Percentiles rank a stretch among this genome's conserved stretches.
Conservation (phyloP, 2,329 filamentous ascomycete species). For the Talaromyces piceae region DNA sequence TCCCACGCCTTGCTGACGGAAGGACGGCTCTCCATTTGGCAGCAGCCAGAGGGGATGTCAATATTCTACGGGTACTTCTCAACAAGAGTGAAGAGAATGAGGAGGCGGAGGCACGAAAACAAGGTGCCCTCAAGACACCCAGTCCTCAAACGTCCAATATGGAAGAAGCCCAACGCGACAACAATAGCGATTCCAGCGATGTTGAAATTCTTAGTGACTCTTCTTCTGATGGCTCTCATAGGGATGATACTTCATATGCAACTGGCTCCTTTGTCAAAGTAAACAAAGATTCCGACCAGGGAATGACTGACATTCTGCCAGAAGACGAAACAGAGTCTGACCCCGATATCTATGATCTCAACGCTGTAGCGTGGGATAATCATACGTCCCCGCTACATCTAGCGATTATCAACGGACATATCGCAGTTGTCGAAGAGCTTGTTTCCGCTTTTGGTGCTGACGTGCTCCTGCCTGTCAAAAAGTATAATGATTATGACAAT, state of each 20-base stretch:
- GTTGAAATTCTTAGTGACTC: conserved; percentile 29
- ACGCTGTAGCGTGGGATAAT: conserved; percentile 72
- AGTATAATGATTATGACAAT: conserved; percentile 22
- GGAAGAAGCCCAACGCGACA: conserved; percentile 16
- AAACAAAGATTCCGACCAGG: conserved; percentile 22
- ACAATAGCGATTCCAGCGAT: conserved; percentile 26
- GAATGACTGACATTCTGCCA: conserved; percentile 35
- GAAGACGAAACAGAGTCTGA: conserved; percentile 55
- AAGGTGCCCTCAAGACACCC: conserved; percentile 16
- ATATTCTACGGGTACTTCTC: conserved; percentile 66
- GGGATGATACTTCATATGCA: conserved; percentile 39
- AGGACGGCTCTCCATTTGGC: conserved; percentile 77
- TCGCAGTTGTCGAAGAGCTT: conserved; percentile 60
- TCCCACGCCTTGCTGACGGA: conserved; percentile 69
- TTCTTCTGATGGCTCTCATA: conserved; percentile 35
- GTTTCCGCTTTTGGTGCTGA: conserved; percentile 70
- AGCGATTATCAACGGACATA: conserved; percentile 66
- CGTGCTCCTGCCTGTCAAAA: conserved; percentile 64
- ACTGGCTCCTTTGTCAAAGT: conserved; percentile 69
- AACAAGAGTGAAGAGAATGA: conserved; percentile 68
- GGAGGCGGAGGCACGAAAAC: conserved; percentile 47
- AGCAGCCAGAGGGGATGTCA: conserved; percentile 58
- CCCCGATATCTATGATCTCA: conserved; percentile 72
- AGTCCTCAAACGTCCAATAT: conserved; percentile 11
- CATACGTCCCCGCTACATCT: conserved; percentile 68